These are phyloP conservation scores for Euphorbia celastroides DNA, from an alignment of 441 rosid genomes.

Conservation along the genomic window DNA sequence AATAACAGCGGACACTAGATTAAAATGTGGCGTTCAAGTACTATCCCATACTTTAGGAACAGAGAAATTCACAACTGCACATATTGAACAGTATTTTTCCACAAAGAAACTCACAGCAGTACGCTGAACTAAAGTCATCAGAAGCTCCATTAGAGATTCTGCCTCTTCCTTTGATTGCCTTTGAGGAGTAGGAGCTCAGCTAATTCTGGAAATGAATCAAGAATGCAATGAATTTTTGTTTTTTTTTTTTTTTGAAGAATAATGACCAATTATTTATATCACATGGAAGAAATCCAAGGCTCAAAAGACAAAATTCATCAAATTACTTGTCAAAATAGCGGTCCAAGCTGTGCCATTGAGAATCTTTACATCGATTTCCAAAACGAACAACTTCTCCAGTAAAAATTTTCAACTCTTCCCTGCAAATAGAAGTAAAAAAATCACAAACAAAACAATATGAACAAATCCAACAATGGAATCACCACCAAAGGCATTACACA, in stretches of 20 bases:
- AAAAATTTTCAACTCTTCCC: conserved; percentile 87
- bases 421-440: conserved; percentile 22
- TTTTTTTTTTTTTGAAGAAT: too few species aligned
- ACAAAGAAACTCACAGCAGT: conserved; percentile 71
- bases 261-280: neutral
- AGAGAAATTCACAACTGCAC: neutral
- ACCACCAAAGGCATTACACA: conserved; percentile 7
- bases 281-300: neutral
- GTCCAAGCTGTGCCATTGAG: conserved; percentile 96
- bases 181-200: conserved; percentile 55
- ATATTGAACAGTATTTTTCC: neutral
- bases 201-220: conserved; percentile 41
- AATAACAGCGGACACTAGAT: neutral
- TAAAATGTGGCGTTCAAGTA: neutral
- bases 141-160: conserved; percentile 51
- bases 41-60: neutral
- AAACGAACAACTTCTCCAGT: conserved; percentile 95
- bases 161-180: conserved; percentile 76
- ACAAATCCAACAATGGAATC: neutral
- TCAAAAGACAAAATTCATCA: neutral
- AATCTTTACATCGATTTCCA: conserved; percentile 95
- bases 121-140: conserved; percentile 69
- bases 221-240: neutral
- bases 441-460: neutral
- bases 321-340: conserved; percentile 91